Percentiles rank a stretch among this genome's conserved stretches.
Evolutionary conservation across 768 basidiomycete species (phyloP).

Genomic region (Naematelia aurantialba): DNA sequence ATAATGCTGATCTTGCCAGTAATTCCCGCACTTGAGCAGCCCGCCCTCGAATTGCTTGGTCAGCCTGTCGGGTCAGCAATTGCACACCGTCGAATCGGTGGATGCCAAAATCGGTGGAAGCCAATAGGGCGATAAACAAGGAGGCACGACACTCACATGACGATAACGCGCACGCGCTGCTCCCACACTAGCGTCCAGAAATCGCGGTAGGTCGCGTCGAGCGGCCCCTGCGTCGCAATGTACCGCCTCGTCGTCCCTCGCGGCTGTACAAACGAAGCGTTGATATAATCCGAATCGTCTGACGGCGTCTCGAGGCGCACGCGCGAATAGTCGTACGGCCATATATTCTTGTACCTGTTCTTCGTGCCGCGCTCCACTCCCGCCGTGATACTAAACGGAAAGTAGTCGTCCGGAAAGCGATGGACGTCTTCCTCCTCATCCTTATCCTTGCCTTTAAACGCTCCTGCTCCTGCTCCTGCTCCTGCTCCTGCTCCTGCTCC

Average conservation of each 20-base stretch:
- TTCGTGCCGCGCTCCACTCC: constrained; percentile 91
- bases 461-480: too few species aligned
- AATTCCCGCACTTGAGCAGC: constrained; percentile 82
- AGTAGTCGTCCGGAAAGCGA: constrained; percentile 50
- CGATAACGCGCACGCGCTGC: constrained; percentile 88
- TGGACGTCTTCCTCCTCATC: constrained; percentile 30
- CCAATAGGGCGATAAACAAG: not conserved
- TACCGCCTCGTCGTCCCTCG: constrained; percentile 75
- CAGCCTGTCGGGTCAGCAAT: constrained; percentile 51
- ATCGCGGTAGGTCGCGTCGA: constrained; percentile 81
- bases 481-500: too few species aligned
- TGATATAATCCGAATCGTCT: constrained; percentile 83
- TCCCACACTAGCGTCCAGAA: constrained; percentile 98
- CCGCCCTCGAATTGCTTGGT: constrained; percentile 86
- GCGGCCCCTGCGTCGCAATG: constrained; percentile 93
- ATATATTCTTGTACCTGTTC: constrained; percentile 94
- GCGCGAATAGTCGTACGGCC: constrained; percentile 91
- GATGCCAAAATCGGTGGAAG: not conserved
- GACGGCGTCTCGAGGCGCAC: constrained; percentile 61
- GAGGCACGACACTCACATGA: constrained; percentile 59
- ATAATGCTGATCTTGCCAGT: constrained; percentile 67
- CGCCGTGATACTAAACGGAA: constrained; percentile 90
- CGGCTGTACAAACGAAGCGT: constrained; percentile 89
- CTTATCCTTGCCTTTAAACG: constrained; percentile 1
- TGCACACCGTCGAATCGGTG: too few species aligned